Evolutionary conservation across 345 rosid genomes (phyloP), one percentile per base, ranked within the genome.

Genomic region (Ceriops tagal): DNA sequence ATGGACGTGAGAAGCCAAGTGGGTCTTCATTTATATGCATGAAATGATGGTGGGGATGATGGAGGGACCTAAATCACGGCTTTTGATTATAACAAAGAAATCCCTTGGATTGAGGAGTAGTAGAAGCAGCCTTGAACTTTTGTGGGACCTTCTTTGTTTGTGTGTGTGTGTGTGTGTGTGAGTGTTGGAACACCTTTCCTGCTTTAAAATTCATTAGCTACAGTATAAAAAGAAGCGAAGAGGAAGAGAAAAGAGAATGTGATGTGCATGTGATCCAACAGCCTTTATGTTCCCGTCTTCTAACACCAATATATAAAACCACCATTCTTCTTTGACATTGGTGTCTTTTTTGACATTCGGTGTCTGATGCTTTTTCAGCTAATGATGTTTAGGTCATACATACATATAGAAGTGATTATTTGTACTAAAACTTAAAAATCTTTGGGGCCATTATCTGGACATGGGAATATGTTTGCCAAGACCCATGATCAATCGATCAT

Each of bases 181-280:
- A 10, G 59, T 11, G 59, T 24, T 56, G 28, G 24, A 56, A 56
- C 59, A 56, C 4, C 59, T 24, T 56, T 56, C 73, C 71, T 67
- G 34, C 76, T 75, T 74, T 72, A 74, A 84, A 73, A 77, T 76
- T 79, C 71, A 79, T 81, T 64, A 72, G 79, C 67, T 82, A 84
- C 84, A 81, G 75, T 82, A 81, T 86, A 46, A 83, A 83, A 86
- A 88, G 88, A 84, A 76, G 87, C 74, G 85, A 77, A 69, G 59
- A 43, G 32, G 82, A 69, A 46, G 74, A 77, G 65, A 69, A 70
- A 75, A 83, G 77, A 53, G 86, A 80, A 74, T 63, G 86, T 79
- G 88, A 80, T 77, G 84, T 81, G 88, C 93, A 89, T 87, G 93
- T 89, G 93, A 82, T 83, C 84, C 81, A 79, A 85, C 89, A 86